Evolutionary conservation across 75 land plant genomes (phyloP).

Genomic region (Cryptomeria japonica): DNA sequence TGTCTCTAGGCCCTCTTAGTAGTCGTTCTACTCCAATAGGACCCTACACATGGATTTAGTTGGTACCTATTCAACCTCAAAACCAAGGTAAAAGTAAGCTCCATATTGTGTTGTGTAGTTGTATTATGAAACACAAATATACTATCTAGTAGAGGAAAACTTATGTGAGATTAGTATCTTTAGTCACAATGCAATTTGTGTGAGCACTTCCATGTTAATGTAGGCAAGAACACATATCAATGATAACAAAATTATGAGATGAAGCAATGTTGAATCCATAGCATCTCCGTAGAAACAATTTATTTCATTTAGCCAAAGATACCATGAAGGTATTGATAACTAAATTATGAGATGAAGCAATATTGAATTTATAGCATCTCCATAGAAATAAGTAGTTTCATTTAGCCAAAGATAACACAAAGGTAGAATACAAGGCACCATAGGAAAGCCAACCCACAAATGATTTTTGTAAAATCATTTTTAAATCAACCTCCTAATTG

Average conservation of each 20-base stretch:
- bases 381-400: neutral
- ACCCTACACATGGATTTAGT: too few relatives aligned
- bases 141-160: too few relatives aligned
- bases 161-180: too few relatives aligned
- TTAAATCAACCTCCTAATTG: neutral
- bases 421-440: neutral
- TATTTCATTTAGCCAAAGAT: neutral
- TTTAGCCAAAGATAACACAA: neutral
- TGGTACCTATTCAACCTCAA: too few relatives aligned
- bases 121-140: too few relatives aligned
- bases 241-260: neutral
- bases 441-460: neutral
- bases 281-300: neutral
- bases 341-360: neutral
- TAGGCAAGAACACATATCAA: neutral
- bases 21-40: too few relatives aligned
- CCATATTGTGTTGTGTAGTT: too few relatives aligned
- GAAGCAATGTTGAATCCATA: neutral
- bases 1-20: too few relatives aligned
- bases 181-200: too few relatives aligned
- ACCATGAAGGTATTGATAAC: neutral
- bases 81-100: too few relatives aligned
- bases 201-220: neutral
- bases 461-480: neutral
- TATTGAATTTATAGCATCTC: neutral